Conservation (phyloP, 2,329 filamentous ascomycete species). For the Beauveria brongniartii region DNA sequence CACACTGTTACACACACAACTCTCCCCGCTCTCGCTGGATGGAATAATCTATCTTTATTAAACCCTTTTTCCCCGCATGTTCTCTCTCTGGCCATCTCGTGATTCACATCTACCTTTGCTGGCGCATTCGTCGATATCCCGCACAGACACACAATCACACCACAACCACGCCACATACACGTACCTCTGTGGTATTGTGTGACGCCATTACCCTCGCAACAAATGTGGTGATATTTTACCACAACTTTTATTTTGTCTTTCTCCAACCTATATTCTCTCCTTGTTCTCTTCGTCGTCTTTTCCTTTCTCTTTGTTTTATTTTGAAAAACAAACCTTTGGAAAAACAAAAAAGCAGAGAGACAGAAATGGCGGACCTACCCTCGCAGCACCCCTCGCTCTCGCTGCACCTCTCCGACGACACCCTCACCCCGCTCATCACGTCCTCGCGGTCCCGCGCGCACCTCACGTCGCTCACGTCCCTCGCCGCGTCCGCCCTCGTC, state of each 20-base stretch:
- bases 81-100: not conserved
- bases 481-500: conserved; percentile 44
- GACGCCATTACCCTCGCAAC: not conserved
- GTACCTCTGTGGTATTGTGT: not conserved
- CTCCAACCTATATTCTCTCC: not conserved
- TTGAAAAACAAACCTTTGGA: not conserved
- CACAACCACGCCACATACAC: not conserved
- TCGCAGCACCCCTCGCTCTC: conserved; percentile 42
- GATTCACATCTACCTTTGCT: not conserved
- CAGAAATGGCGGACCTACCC: conserved; percentile 30
- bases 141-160: not conserved
- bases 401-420: conserved; percentile 49
- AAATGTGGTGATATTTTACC: not conserved
- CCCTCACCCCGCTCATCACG: conserved; percentile 49
- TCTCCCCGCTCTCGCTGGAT: not conserved
- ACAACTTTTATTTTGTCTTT: not conserved
- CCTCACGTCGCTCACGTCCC: conserved; percentile 41
- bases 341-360: not conserved
- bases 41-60: not conserved
- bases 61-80: not conserved
- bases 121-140: not conserved
- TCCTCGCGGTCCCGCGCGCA: conserved; percentile 37
- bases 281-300: not conserved
- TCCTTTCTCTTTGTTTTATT: not conserved
- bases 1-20: not conserved